A percentile compares a stretch with the other conserved stretches of the same genome.
Conservation (phyloP, 2,329 filamentous ascomycete species). For the Tolypocladium nubicola region DNA sequence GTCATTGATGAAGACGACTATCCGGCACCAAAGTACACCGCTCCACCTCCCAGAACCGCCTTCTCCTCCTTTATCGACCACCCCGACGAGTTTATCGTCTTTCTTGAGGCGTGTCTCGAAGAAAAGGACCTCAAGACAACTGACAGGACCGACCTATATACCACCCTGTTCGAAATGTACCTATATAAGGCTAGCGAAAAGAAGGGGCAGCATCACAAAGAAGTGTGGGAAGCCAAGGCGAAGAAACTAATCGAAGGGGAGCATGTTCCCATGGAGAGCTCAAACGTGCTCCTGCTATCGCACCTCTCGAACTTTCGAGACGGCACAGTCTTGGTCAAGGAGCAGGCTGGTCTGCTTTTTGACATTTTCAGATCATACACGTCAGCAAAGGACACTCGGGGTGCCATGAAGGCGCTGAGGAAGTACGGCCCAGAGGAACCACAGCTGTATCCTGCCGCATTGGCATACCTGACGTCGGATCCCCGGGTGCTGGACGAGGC, state of each 20-base stretch:
- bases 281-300: constrained; percentile 85
- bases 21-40: constrained; percentile 51
- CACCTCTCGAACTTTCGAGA: constrained; percentile 84
- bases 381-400: constrained; percentile 78
- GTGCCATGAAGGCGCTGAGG: constrained; percentile 77
- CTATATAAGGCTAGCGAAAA: constrained; percentile 75
- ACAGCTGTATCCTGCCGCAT: constrained; percentile 80
- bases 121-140: constrained; percentile 59
- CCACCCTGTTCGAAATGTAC: constrained; percentile 97
- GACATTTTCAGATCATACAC: constrained; percentile 98
- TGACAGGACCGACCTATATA: constrained; percentile 80
- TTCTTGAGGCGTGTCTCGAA: constrained; percentile 78
- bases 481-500: constrained; percentile 73
- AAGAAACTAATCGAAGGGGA: constrained; percentile 78
- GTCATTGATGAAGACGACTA: constrained; percentile 36
- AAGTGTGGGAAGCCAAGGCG: constrained; percentile 83
- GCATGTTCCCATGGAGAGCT: constrained; percentile 80
- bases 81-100: constrained; percentile 80
- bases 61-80: constrained; percentile 97
- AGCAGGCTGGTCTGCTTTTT: constrained; percentile 82
- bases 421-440: constrained; percentile 92
- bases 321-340: constrained; percentile 84
- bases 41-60: constrained; percentile 75
- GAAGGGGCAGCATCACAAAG: constrained; percentile 53
- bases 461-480: constrained; percentile 88